Percentiles rank a stretch among this genome's conserved stretches.
These are phyloP conservation scores for Starmerella stellata DNA, from an alignment of 805 yeast genomes.

Conservation along the genomic window DNA sequence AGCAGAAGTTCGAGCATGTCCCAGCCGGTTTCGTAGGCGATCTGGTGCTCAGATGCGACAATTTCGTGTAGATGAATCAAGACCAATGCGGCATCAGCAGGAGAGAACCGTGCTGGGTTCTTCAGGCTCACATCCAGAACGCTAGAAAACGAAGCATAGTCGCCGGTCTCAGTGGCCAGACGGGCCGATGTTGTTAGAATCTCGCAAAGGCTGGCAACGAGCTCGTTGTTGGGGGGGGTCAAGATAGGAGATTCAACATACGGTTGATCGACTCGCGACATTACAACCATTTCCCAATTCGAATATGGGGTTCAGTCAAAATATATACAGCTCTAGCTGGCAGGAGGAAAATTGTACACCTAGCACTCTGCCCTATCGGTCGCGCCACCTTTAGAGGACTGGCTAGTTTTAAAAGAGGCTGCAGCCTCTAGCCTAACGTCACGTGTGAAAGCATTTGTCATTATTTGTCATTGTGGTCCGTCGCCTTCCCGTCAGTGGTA, in stretches of 20 bases:
- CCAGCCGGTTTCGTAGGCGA: slow-evolving; percentile 68
- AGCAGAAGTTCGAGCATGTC: slow-evolving; percentile 62
- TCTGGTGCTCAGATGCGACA: slow-evolving; percentile 30
- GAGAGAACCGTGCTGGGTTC: slow-evolving; percentile 30
- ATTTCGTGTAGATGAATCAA: slow-evolving; percentile 22
- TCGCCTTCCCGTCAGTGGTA: too few relatives aligned
- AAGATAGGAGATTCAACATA: not conserved
- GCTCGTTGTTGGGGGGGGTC: not conserved
- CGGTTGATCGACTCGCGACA: not conserved
- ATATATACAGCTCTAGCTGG: too few relatives aligned
- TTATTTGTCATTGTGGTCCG: too few relatives aligned
- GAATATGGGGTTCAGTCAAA: too few relatives aligned
- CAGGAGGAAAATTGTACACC: too few relatives aligned
- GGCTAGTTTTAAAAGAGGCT: too few relatives aligned
- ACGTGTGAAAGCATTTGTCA: too few relatives aligned
- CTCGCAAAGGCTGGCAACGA: not conserved
- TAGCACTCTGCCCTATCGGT: too few relatives aligned
- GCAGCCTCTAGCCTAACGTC: too few relatives aligned
- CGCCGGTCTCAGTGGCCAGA: slow-evolving; percentile 29
- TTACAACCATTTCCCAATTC: too few relatives aligned
- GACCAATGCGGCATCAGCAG: slow-evolving; percentile 29
- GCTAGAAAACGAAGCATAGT: slow-evolving; percentile 56
- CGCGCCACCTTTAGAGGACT: too few relatives aligned
- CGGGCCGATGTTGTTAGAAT: not conserved
- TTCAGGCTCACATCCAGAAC: slow-evolving; percentile 43